Conservation (phyloP, 2,329 filamentous ascomycete genomes). For the Diaporthe longicolla region DNA sequence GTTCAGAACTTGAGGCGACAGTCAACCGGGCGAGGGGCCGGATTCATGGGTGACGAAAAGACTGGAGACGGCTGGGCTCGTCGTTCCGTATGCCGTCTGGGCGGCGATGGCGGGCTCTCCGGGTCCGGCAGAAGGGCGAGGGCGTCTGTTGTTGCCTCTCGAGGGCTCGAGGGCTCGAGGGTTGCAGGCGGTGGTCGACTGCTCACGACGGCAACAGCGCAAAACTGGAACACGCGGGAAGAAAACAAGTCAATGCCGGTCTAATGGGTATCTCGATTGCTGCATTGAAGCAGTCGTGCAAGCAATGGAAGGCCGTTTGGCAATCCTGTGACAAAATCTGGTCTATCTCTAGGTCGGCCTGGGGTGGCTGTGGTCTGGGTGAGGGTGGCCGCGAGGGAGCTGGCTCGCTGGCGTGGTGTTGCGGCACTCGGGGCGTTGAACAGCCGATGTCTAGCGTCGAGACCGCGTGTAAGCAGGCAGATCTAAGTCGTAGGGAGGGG, state of each 20-base stretch:
- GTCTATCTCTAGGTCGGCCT: conserved; percentile 33
- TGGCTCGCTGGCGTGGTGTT: conserved; percentile 13
- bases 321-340: conserved; percentile 33
- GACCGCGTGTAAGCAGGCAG: conserved; percentile 15
- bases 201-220: conserved; percentile 27
- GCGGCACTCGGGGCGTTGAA: conserved; percentile 34
- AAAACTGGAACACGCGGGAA: conserved; percentile 4
- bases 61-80: conserved; percentile 10
- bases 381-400: conserved; percentile 15
- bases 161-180: background rate
- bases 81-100: background rate
- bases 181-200: conserved; percentile 12
- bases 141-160: conserved; percentile 4
- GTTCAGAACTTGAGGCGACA: conserved; percentile 5
- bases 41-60: conserved; percentile 18
- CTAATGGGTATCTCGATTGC: conserved; percentile 33
- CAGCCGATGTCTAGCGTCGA: conserved; percentile 31
- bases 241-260: conserved; percentile 35
- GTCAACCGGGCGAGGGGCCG: conserved; percentile 11
- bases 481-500: conserved; percentile 20
- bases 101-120: background rate
- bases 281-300: conserved; percentile 25
- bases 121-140: conserved; percentile 3
- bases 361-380: background rate
- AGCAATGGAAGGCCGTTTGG: conserved; percentile 31